Evolutionary conservation across 1,139 yeast species (phyloP).

Genomic region (Tardiomyces depauwii): DNA sequence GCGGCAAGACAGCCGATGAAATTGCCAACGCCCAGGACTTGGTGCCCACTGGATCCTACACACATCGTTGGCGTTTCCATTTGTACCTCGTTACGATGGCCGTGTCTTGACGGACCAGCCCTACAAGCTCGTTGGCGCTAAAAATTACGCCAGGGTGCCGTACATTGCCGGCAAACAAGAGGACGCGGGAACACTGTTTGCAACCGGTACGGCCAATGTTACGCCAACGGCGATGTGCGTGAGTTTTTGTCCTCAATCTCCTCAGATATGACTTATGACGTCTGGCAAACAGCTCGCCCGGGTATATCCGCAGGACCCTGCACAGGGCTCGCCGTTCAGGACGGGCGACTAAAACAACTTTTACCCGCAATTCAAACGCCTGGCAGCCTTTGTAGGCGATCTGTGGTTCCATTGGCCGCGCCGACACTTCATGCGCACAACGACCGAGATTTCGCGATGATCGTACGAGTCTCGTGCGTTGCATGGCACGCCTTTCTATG

Average conservation of each 20-base stretch:
- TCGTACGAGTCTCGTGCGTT: conserved; percentile 7
- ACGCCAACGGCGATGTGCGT: neutral
- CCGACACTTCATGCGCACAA: conserved; percentile 6
- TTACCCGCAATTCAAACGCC: conserved; percentile 11
- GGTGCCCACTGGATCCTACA: conserved; percentile 10
- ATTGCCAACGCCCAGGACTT: conserved; percentile 9
- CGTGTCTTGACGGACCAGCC: conserved; percentile 10
- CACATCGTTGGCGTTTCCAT: neutral
- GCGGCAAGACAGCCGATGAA: conserved; percentile 6
- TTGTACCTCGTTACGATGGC: conserved; percentile 12
- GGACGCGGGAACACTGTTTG: conserved; percentile 13
- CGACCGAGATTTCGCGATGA: conserved; percentile 3
- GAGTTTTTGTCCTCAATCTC: no score
- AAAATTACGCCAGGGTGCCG: conserved; percentile 9
- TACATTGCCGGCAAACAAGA: conserved; percentile 12
- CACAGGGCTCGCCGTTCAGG: conserved; percentile 13
- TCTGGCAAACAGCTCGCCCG: no score
- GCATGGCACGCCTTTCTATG: conserved; percentile 9
- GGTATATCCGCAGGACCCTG: conserved; percentile 10
- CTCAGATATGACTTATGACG: neutral
- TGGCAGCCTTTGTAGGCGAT: conserved; percentile 13
- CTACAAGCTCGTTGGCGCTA: conserved; percentile 5
- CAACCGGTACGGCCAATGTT: conserved; percentile 3
- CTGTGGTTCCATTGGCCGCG: conserved; percentile 13
- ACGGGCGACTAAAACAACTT: conserved; percentile 6